Evolutionary conservation across 805 yeast species (phyloP).

Genomic region (Monosporozyma aerobia): DNA sequence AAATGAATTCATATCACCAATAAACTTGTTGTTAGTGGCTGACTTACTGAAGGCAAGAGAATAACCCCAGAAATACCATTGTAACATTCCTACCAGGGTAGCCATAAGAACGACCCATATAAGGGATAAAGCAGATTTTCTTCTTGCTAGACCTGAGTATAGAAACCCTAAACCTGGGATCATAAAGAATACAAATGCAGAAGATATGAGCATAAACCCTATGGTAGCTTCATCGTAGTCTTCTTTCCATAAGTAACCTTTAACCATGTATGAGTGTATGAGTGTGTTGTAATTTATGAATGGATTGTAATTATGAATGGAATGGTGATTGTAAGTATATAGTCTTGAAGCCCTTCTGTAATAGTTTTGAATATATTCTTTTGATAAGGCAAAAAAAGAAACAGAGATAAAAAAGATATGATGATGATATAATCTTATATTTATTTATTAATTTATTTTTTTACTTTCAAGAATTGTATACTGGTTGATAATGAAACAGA

Average conservation of each 20-base stretch:
- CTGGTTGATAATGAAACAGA: neutral
- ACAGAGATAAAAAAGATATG: too few species aligned
- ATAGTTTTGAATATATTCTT: too few species aligned
- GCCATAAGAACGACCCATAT: constrained; percentile 73
- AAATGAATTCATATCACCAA: constrained; percentile 77
- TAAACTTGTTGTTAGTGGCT: constrained; percentile 65
- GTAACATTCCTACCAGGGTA: constrained; percentile 65
- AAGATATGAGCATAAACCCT: constrained; percentile 47
- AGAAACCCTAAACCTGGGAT: constrained; percentile 90
- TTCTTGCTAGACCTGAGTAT: constrained; percentile 82
- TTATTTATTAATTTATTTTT: neutral
- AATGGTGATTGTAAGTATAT: neutral
- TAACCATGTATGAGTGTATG: constrained; percentile 3
- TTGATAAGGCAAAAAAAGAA: too few species aligned
- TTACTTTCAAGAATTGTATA: neutral
- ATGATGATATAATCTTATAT: neutral
- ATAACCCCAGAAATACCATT: constrained; percentile 99
- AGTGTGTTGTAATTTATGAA: too few species aligned
- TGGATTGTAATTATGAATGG: neutral
- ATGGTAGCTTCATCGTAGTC: constrained; percentile 40
- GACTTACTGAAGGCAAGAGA: constrained; percentile 78
- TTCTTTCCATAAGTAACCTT: constrained; percentile 24
- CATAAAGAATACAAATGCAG: constrained; percentile 79
- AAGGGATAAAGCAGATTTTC: constrained; percentile 83
- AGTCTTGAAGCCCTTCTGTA: too few species aligned